Base-by-base conservation (phyloP, 108 stramenopile genomes). In the Cyclotella atomus region DNA sequence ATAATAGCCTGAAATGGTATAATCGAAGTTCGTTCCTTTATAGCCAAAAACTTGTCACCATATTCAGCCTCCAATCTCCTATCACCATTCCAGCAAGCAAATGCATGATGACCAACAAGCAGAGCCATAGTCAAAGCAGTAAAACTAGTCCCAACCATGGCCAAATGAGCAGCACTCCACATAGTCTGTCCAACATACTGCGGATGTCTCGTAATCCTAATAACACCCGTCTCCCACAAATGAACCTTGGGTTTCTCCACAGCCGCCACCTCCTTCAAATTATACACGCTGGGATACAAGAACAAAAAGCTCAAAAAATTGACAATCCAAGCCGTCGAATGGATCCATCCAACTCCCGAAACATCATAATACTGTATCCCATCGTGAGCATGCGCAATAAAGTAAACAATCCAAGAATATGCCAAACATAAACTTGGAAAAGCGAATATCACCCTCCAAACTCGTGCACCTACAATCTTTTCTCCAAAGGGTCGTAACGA, bases 41-140 rank as follows among this genome's bases (percentile, higher is more conserved):
- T 82, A 33, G 67, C 63, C 9, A 83, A 71, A 70, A 96, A 95
- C 1, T 74, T 81, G 1, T 96, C 96, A 5, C 97, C 97, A 71
- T 94, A 85, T 65, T 92, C 77, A 23, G 79, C 70, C 59, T 84
- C 49, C 27, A 96, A 87, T 30, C 98, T 83, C 3, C 95, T 84
- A 85, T 99, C 98, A 6, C 98, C 98, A 77, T 99, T 89, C 96
- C 96, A 97, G 49, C 89, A 85, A 10, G 94, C 82, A 83, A 97
- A 97, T 25, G 83, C 67, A 66, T 99, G 98, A 81, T 99, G 98
- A 3, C 70, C 94, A 20, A 97, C 85, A 43, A 98, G 76, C 56
- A 96, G 54, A 2, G 90, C 86, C 65, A 76, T 76, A 3, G 98
- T 88, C 68, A 97, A 71, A 1, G 83, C 85, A 27, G 94, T 89